phyloP scores from a whole-genome alignment of 805 yeast genomes.

The Sugiyamaella qingdaonensis region DNA sequence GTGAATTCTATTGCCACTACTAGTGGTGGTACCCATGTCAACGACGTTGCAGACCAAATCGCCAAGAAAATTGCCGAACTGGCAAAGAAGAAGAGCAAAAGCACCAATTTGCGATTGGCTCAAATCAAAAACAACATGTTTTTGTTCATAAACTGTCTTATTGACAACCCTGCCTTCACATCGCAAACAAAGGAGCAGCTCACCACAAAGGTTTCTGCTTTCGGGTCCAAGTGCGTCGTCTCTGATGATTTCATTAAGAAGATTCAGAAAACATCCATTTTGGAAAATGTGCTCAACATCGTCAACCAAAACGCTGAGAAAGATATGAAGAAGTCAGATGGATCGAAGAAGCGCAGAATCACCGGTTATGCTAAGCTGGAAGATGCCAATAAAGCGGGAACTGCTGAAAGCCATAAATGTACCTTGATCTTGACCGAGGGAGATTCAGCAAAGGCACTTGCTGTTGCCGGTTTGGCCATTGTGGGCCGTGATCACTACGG shows the following conservation, averaged over 20 bases:
- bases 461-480: conserved; percentile 89
- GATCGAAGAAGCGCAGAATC: conserved; percentile 72
- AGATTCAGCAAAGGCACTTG: conserved; percentile 88
- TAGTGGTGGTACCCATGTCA: conserved; percentile 94
- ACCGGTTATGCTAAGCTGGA: conserved; percentile 86
- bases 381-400: conserved; percentile 96
- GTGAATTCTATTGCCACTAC: conserved; percentile 98
- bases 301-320: conserved; percentile 87
- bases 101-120: conserved; percentile 73
- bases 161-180: conserved; percentile 95
- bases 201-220: conserved; percentile 82
- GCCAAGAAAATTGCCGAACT: conserved; percentile 69
- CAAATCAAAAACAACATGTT: conserved; percentile 91
- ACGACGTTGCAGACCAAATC: conserved; percentile 77
- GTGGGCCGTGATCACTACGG: conserved; percentile 96
- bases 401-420: conserved; percentile 85
- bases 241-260: conserved; percentile 72
- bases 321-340: conserved; percentile 84
- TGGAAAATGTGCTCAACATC: conserved; percentile 66
- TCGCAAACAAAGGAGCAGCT: conserved; percentile 96
- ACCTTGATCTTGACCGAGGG: conserved; percentile 95
- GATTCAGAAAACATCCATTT: conserved; percentile 66
- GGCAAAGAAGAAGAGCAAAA: conserved; percentile 62
- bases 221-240: conserved; percentile 80
- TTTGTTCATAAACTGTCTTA: conserved; percentile 81